Base-by-base conservation (phyloP, 495 filamentous ascomycete genomes). In the Hypoxylon fuscum region DNA sequence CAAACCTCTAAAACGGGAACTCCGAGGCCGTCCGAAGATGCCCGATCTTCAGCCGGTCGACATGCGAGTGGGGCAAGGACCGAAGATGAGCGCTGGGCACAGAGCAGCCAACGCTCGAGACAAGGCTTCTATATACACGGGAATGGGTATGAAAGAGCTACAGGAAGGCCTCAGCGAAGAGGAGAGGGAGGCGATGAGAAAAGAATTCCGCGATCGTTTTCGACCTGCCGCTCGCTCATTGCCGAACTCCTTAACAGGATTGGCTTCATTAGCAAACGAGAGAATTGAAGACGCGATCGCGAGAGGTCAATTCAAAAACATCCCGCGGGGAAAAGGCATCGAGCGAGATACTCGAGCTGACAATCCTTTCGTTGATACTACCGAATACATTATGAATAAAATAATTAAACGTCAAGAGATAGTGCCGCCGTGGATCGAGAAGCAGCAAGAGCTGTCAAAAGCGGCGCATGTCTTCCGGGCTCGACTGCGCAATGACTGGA, bases 341-440 rank as follows among this genome's bases (percentile, higher is more conserved):
- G 85, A 93, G 73, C 78, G 87, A 15, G 94, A 97, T 70, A 78
- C 92, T 47, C 88, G 91, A 67, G 90, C 90, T 1, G 88, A 87
- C 59, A 95, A 87, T 68, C 92, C 96, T 0, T 98, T 95, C 70
- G 82, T 98, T 29, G 93, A 98, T 71, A 98, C 95, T 1, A 98
- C 96, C 0, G 94, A 97, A 74, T 97, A 97, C 71, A 91, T 98
- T 64, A 88, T 98, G 88, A 98, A 98, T 72, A 96, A 96, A 76
- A 97, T 98, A 70, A 97, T 98, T 60, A 89, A 97, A 76, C 89
- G 90, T 52, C 95, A 98, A 72, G 95, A 90, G 8, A 87, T 91
- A 40, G 87, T 89, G 2, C 89, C 89, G 0, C 89, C 88, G 0
- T 92, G 89, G 96, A 97, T 98, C 44, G 95, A 98, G 73, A 98